These are phyloP conservation scores for Pleodorina starrii DNA, from an alignment of 139 green algal species.

Conservation along the genomic window DNA sequence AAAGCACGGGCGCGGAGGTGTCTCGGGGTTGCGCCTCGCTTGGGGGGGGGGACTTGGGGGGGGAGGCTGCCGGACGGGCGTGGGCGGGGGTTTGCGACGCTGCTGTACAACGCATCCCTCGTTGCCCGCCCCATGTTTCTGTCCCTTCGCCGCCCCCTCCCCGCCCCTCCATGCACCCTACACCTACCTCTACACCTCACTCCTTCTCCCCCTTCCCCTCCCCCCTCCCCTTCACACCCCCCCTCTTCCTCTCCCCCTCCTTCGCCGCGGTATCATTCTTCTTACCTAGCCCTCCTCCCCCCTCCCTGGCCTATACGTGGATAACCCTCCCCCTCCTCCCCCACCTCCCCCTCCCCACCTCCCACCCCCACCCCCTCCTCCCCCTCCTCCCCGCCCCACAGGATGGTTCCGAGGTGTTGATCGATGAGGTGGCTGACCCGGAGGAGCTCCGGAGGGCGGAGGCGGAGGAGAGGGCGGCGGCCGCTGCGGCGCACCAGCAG, in stretches of 20 bases:
- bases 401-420: slow-evolving; percentile 53
- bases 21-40: no score
- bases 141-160: not conserved
- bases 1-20: no score
- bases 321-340: not conserved
- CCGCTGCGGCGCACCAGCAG: slow-evolving; percentile 21
- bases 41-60: no score
- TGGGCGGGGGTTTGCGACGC: no score
- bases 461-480: not conserved
- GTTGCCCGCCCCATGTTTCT: no score
- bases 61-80: no score
- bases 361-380: not conserved
- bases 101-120: no score
- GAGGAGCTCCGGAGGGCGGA: slow-evolving; percentile 1
- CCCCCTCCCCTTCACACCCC: not conserved
- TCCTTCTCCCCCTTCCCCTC: not conserved
- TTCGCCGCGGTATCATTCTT: no score
- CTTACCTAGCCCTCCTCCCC: no score
- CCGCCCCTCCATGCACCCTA: no score
- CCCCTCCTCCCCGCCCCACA: not conserved
- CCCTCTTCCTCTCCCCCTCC: not conserved
- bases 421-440: slow-evolving; percentile 48
- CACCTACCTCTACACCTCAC: no score
- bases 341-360: not conserved
- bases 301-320: no score